Percentiles rank a stretch among this genome's conserved stretches.
Conservation (phyloP, 2,329 filamentous ascomycete genomes). For the Fusarium chaquense region DNA sequence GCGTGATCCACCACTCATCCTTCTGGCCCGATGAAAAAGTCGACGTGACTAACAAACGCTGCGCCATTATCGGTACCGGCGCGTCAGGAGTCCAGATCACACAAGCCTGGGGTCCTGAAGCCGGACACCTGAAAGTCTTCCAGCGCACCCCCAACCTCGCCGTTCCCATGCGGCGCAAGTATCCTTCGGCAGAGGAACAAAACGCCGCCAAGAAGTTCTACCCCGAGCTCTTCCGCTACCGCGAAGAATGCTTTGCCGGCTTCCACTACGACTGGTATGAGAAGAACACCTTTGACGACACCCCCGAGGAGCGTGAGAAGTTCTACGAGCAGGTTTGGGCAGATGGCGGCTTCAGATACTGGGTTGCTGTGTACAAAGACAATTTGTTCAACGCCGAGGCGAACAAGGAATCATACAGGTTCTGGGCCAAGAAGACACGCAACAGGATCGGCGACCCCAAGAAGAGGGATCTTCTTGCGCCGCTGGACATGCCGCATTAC, state of each 20-base stretch:
- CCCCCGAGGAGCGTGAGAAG: slow-evolving; percentile 61
- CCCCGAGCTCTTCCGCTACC: slow-evolving; percentile 63
- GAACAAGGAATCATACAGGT: slow-evolving; percentile 66
- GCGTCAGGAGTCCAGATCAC: slow-evolving; percentile 73
- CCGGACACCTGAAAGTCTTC: slow-evolving; percentile 68
- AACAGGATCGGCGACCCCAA: slow-evolving; percentile 62
- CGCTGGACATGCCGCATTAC: slow-evolving; percentile 62
- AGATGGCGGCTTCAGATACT: slow-evolving; percentile 67
- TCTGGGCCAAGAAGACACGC: slow-evolving; percentile 66
- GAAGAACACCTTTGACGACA: slow-evolving; percentile 67
- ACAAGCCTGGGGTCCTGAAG: slow-evolving; percentile 68
- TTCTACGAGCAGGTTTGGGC: slow-evolving; percentile 63
- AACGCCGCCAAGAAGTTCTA: slow-evolving; percentile 59
- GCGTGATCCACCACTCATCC: slow-evolving; percentile 69
- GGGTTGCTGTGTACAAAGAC: slow-evolving; percentile 68
- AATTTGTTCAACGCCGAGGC: slow-evolving; percentile 58
- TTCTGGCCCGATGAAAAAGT: slow-evolving; percentile 70
- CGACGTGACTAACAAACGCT: slow-evolving; percentile 68
- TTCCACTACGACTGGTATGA: slow-evolving; percentile 69
- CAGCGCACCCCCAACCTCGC: slow-evolving; percentile 76
- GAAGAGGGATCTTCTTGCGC: slow-evolving; percentile 64
- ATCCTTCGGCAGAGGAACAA: slow-evolving; percentile 56
- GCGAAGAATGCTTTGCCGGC: slow-evolving; percentile 67
- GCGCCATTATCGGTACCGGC: slow-evolving; percentile 73
- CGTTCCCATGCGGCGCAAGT: slow-evolving; percentile 68